phyloP scores from a whole-genome alignment of 2,329 filamentous ascomycete species.

The Ciborinia camelliae region DNA sequence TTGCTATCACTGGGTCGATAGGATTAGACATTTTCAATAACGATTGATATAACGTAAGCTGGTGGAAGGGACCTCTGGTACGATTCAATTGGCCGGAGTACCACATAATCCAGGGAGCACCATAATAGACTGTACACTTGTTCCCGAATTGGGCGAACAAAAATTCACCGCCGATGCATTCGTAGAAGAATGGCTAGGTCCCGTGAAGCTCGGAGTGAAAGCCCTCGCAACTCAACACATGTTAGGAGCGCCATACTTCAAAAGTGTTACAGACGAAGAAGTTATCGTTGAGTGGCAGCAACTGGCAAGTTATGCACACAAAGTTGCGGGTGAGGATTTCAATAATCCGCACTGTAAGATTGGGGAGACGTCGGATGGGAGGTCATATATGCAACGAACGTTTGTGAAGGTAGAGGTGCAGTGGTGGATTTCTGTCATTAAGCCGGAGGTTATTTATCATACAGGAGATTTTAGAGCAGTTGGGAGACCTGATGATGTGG shows the following conservation, averaged over 20 bases:
- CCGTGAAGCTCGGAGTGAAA: slow-evolving; percentile 24
- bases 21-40: too few relatives aligned
- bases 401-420: slow-evolving; percentile 24
- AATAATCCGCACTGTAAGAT: slow-evolving; percentile 26
- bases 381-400: slow-evolving; percentile 27
- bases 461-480: slow-evolving; percentile 25
- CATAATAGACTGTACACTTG: slow-evolving; percentile 24
- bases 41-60: too few relatives aligned
- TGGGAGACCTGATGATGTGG: slow-evolving; percentile 22
- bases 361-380: slow-evolving; percentile 25
- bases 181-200: slow-evolving; percentile 23
- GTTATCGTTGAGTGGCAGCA: slow-evolving; percentile 34
- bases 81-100: too few relatives aligned
- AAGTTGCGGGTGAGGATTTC: slow-evolving; percentile 25
- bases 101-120: too few relatives aligned
- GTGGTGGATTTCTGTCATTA: slow-evolving; percentile 25
- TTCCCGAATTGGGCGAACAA: slow-evolving; percentile 24
- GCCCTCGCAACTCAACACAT: slow-evolving; percentile 31
- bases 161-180: slow-evolving; percentile 24
- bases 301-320: slow-evolving; percentile 29
- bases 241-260: slow-evolving; percentile 31
- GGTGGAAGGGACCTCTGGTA: too few relatives aligned
- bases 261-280: slow-evolving; percentile 25
- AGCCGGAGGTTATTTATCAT: slow-evolving; percentile 27
- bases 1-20: too few relatives aligned